phyloP scores from a whole-genome alignment of 2,329 filamentous ascomycete species.

The Teratosphaeria nubilosa region DNA sequence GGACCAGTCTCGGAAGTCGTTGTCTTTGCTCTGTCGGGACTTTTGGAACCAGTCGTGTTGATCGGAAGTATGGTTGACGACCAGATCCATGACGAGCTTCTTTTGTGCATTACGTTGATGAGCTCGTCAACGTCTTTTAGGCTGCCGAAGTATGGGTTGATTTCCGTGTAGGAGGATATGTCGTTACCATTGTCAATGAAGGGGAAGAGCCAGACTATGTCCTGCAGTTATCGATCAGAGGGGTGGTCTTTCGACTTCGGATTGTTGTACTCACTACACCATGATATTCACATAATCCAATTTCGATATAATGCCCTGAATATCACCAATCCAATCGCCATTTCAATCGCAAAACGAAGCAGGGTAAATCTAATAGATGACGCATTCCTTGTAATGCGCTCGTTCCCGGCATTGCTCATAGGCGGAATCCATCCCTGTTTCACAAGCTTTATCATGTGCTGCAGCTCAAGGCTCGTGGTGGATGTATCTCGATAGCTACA shows the following conservation, averaged over 20 bases:
- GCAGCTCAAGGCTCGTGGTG: too few relatives aligned
- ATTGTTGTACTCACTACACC: slow-evolving; percentile 35
- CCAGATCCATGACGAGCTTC: slow-evolving; percentile 34
- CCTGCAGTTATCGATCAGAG: not conserved
- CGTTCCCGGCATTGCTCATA: not conserved
- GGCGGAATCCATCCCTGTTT: not conserved
- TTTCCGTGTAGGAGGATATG: slow-evolving; percentile 35
- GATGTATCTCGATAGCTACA: too few relatives aligned
- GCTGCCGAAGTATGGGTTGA: slow-evolving; percentile 38
- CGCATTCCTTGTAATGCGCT: not conserved
- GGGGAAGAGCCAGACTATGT: slow-evolving; percentile 55
- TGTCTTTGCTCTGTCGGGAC: slow-evolving; percentile 40
- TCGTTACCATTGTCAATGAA: slow-evolving; percentile 47
- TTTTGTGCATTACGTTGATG: slow-evolving; percentile 32
- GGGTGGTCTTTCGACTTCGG: not conserved
- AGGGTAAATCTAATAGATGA: not conserved
- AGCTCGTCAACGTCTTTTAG: slow-evolving; percentile 36
- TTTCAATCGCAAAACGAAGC: slow-evolving; percentile 33
- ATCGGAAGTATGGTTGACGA: slow-evolving; percentile 22
- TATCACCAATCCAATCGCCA: slow-evolving; percentile 49
- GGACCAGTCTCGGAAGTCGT: slow-evolving; percentile 51
- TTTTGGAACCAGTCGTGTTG: slow-evolving; percentile 51
- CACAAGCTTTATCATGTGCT: too few relatives aligned
- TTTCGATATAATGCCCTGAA: slow-evolving; percentile 50
- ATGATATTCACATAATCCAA: slow-evolving; percentile 52